These are phyloP conservation scores for Chenopodium quinoa DNA, from an alignment of 148 eudicot genomes.

Conservation along the genomic window DNA sequence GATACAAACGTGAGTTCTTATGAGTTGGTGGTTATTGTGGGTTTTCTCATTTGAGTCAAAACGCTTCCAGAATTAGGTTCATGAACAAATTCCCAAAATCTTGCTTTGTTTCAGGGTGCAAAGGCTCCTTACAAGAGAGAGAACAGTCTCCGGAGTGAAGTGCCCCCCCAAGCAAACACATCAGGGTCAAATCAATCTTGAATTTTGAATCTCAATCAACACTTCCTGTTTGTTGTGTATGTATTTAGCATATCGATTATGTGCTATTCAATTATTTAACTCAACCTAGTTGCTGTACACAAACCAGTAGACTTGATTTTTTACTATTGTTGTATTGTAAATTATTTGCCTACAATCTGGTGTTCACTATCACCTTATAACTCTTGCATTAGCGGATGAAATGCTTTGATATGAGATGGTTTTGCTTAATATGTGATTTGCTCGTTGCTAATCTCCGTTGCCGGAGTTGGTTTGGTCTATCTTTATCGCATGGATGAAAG, in stretches of 20 bases:
- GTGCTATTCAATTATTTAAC: slow-evolving; percentile 1
- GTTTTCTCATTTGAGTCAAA: background rate
- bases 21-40: background rate
- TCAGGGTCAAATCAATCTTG: slow-evolving; percentile 38
- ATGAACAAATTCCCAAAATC: slow-evolving; percentile 15
- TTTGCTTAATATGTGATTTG: background rate
- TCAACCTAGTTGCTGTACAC: slow-evolving; percentile 1
- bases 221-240: slow-evolving; percentile 12
- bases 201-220: slow-evolving; percentile 15
- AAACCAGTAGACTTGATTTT: slow-evolving; percentile 6
- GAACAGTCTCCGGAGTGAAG: slow-evolving; percentile 65
- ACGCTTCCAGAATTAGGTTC: slow-evolving; percentile 2
- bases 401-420: background rate
- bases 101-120: slow-evolving; percentile 55
- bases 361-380: background rate
- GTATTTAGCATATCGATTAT: background rate
- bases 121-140: slow-evolving; percentile 64
- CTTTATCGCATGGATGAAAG: background rate
- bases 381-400: background rate
- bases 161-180: slow-evolving; percentile 18
- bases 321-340: slow-evolving; percentile 1
- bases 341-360: slow-evolving; percentile 6
- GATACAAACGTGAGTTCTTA: background rate
- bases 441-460: background rate
- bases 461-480: background rate